Percentiles rank a stretch among this genome's conserved stretches.
These are phyloP conservation scores for Casaregolazyma suthepensis DNA, from an alignment of 1,139 yeast genomes.

Conservation along the genomic window DNA sequence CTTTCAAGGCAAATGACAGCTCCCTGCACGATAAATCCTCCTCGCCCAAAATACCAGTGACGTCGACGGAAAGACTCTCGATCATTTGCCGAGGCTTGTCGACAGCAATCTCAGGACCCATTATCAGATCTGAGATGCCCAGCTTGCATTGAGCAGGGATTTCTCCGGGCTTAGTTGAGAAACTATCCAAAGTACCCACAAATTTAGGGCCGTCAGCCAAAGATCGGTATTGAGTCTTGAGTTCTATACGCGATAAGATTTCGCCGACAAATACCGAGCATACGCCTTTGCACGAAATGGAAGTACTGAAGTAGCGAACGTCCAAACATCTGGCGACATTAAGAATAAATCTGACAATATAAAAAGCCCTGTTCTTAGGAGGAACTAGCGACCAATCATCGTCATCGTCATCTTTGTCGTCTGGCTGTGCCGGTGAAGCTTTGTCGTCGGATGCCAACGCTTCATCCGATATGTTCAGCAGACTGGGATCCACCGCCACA, in stretches of 20 bases:
- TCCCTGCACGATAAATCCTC: conserved; percentile 31
- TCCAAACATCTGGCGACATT: conserved; percentile 27
- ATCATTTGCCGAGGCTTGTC: conserved; percentile 30
- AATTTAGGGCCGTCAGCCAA: conserved; percentile 21
- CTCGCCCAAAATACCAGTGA: conserved; percentile 31
- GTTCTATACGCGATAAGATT: conserved; percentile 26
- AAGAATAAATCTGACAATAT: conserved; percentile 24
- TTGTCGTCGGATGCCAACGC: background rate
- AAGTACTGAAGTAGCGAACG: conserved; percentile 23
- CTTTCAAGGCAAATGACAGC: conserved; percentile 28
- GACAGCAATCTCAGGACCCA: conserved; percentile 24
- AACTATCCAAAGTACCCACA: conserved; percentile 33
- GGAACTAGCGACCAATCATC: conserved; percentile 22
- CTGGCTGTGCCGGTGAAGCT: background rate
- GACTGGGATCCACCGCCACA: conserved; percentile 27
- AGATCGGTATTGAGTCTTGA: conserved; percentile 18
- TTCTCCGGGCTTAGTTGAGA: conserved; percentile 26
- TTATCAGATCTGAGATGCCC: conserved; percentile 26
- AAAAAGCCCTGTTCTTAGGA: conserved; percentile 21
- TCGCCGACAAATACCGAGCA: conserved; percentile 28
- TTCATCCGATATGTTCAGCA: conserved; percentile 11
- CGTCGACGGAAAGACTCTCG: conserved; percentile 28
- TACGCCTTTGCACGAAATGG: conserved; percentile 24
- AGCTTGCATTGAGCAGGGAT: conserved; percentile 27
- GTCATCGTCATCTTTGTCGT: conserved; percentile 11